Conservation (phyloP, 768 basidiomycete genomes). For the Lentinus brumalis region DNA sequence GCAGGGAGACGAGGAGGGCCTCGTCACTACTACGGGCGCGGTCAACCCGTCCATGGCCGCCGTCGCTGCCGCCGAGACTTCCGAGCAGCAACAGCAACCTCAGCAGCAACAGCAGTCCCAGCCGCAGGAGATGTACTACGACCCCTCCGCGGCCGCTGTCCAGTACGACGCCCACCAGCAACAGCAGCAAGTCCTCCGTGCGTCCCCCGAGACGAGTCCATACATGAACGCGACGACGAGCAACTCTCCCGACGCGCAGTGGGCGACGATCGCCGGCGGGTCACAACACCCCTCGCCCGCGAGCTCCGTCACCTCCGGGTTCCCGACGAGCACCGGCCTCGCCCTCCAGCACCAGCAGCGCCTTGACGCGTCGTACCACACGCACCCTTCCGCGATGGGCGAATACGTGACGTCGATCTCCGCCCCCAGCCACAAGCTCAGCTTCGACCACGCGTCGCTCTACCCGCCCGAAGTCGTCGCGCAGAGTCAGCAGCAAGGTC, state of each 20-base stretch:
- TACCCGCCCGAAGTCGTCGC: constrained; percentile 47
- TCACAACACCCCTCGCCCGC: constrained; percentile 30
- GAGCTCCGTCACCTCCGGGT: constrained; percentile 42
- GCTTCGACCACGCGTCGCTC: constrained; percentile 59
- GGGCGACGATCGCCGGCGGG: constrained; percentile 37
- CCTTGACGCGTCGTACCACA: constrained; percentile 24
- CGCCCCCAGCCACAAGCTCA: constrained; percentile 68
- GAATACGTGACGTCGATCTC: constrained; percentile 52
- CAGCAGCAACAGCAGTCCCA: constrained; percentile 6
- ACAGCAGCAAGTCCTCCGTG: constrained; percentile 9
- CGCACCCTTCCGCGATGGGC: constrained; percentile 23
- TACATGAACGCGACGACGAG: constrained; percentile 14
- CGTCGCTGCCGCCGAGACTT: constrained; percentile 18
- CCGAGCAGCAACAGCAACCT: constrained; percentile 18
- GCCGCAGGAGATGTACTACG: constrained; percentile 28
- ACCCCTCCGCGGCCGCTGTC: not conserved
- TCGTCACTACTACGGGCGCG: constrained; percentile 38
- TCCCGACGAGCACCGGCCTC: constrained; percentile 37
- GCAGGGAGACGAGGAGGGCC: constrained; percentile 58
- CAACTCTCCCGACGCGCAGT: constrained; percentile 35
- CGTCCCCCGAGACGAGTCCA: constrained; percentile 23
- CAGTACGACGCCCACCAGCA: not conserved
- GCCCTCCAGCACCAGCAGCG: constrained; percentile 22
- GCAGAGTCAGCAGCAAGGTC: constrained; percentile 24
- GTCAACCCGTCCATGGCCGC: not conserved